These are phyloP conservation scores for Schizochytrium sp. DNA, from an alignment of 108 stramenopile genomes.

Conservation along the genomic window DNA sequence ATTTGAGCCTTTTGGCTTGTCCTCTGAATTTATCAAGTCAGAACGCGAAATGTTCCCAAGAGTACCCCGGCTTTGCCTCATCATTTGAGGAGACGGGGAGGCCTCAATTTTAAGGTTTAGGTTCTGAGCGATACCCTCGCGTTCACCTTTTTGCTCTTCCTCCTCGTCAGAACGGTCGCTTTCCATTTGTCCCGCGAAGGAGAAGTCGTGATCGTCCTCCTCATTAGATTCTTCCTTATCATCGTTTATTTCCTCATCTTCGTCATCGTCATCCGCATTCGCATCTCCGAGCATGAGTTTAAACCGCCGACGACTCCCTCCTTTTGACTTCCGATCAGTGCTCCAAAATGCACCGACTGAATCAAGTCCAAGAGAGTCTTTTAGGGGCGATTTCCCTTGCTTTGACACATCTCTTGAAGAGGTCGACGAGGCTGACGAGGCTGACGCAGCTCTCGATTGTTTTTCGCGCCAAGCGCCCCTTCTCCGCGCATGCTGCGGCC, in stretches of 20 bases:
- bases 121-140: no score
- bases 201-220: neutral
- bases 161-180: neutral
- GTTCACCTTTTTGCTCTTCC: neutral
- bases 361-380: constrained; percentile 12
- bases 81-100: no score
- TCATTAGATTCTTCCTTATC: neutral
- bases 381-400: neutral
- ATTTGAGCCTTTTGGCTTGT: no score
- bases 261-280: neutral
- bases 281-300: constrained; percentile 10
- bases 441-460: no score
- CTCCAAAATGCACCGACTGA: constrained; percentile 7
- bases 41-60: no score
- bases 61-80: no score
- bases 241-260: neutral
- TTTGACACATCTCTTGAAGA: no score
- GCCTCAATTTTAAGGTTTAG: no score
- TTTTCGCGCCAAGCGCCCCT: no score
- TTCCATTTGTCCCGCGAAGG: neutral
- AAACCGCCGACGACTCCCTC: neutral
- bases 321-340: constrained; percentile 18
- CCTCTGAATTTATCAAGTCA: no score
- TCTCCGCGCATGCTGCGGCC: no score
- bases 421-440: no score